Conservation (phyloP, 208 protist genomes). For the Leishmania amazonensis region DNA sequence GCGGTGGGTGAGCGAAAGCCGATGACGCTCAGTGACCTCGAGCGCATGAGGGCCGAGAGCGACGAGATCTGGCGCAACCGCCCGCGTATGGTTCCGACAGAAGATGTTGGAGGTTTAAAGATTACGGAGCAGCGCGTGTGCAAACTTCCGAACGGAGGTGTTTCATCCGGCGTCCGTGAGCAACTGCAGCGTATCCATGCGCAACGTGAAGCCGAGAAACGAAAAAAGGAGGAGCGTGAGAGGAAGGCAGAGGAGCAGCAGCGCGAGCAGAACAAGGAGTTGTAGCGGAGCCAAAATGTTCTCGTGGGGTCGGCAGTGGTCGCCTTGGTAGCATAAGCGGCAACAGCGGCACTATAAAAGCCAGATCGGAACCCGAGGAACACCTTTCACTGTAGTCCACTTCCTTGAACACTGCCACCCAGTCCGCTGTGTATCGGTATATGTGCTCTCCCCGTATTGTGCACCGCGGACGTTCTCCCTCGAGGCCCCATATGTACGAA, state of each 20-base stretch:
- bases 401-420: neutral
- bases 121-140: constrained; percentile 10
- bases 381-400: neutral
- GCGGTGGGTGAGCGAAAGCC: neutral
- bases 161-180: neutral
- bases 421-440: neutral
- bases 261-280: neutral
- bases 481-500: neutral
- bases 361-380: constrained; percentile 1
- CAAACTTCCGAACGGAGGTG: constrained; percentile 22
- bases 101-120: neutral
- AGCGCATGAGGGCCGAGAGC: constrained; percentile 12
- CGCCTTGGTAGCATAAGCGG: neutral
- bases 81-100: neutral
- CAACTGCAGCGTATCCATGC: constrained; percentile 23
- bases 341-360: constrained; percentile 3
- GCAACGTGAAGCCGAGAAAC: constrained; percentile 11
- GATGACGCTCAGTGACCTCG: neutral
- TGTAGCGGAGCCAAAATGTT: neutral
- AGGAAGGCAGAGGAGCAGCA: neutral
- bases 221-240: neutral
- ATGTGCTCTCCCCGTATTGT: neutral
- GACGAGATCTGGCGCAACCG: constrained; percentile 25
- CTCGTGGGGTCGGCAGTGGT: neutral
- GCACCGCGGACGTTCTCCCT: neutral